Conservation (phyloP, 306 rosid genomes). For the Dalbergia oliveri region DNA sequence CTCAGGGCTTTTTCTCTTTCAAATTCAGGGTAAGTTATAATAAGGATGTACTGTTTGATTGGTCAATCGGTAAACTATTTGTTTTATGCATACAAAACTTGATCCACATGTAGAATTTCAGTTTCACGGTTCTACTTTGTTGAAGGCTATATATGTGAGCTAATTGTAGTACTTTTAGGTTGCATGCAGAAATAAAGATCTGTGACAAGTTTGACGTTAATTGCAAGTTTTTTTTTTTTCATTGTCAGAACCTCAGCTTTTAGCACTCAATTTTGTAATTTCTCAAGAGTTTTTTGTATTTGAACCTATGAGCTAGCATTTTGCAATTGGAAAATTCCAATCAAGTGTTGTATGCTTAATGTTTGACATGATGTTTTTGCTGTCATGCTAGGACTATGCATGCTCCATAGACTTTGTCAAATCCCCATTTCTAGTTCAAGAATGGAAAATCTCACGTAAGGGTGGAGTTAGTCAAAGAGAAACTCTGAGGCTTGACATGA, state of each 20-base stretch:
- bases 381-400: slow-evolving; percentile 46
- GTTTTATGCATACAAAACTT: no score
- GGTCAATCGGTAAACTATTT: background rate
- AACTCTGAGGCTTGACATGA: slow-evolving; percentile 55
- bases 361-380: background rate
- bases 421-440: slow-evolving; percentile 56
- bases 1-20: slow-evolving; percentile 52
- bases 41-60: no score
- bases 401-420: slow-evolving; percentile 55
- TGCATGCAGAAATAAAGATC: background rate
- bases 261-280: background rate
- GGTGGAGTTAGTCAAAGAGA: slow-evolving; percentile 35
- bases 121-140: background rate
- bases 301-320: background rate
- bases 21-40: slow-evolving; percentile 44
- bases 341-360: background rate
- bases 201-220: background rate
- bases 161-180: background rate
- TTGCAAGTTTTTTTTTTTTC: background rate
- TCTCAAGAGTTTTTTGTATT: background rate
- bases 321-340: background rate
- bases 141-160: background rate
- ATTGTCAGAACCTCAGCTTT: background rate
- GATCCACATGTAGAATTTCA: no score
- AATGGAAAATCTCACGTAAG: slow-evolving; percentile 40